A percentile compares a stretch with the other conserved stretches of the same genome.
These are phyloP conservation scores for Camelina neglecta DNA, from an alignment of 345 rosid species.

Conservation along the genomic window DNA sequence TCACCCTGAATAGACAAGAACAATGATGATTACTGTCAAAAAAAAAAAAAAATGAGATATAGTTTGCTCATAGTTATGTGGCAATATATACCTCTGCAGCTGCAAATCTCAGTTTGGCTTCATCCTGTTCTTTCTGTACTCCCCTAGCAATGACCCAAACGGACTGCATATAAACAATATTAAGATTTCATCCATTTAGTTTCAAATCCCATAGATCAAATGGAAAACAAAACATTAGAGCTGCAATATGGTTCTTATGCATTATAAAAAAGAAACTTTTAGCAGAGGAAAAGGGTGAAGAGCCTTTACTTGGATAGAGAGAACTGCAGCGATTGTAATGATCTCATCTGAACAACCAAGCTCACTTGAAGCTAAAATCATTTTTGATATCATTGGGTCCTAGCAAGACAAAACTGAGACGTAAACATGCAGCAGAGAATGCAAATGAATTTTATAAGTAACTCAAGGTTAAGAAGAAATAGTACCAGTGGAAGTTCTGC, in stretches of 20 bases:
- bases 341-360: conserved; percentile 91
- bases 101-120: conserved; percentile 93
- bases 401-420: conserved; percentile 41
- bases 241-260: conserved; percentile 2
- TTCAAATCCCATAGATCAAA: not conserved
- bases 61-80: conserved; percentile 11
- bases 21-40: conserved; percentile 15
- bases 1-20: conserved; percentile 72
- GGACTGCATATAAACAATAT: conserved; percentile 56
- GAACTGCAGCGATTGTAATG: conserved; percentile 83
- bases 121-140: conserved; percentile 82
- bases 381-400: conserved; percentile 95
- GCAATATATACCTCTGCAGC: conserved; percentile 79
- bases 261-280: not conserved
- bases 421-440: conserved; percentile 13
- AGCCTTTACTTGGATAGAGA: conserved; percentile 76
- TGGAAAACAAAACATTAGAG: not conserved
- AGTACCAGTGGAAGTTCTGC: conserved; percentile 93
- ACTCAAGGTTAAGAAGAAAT: not conserved
- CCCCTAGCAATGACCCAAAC: conserved; percentile 88
- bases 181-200: conserved; percentile 10
- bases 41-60: not conserved
- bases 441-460: not conserved
- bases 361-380: conserved; percentile 89
- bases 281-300: conserved; percentile 9